Base-by-base conservation (phyloP, 345 rosid genomes). In the Firmiana major region DNA sequence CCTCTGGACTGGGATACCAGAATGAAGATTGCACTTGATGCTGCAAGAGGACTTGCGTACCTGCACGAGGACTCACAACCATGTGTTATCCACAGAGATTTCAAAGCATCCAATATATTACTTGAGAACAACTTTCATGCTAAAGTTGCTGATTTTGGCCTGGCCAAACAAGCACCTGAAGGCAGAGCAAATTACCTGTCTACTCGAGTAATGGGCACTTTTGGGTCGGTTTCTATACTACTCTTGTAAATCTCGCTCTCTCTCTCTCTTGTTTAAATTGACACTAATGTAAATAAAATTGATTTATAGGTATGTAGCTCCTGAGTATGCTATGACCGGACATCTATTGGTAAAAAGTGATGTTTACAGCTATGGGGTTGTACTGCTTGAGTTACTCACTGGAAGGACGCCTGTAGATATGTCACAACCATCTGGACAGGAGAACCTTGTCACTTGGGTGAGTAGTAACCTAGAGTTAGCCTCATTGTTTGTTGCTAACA, bases 311-410 rank as follows among this genome's bases (percentile, higher is more conserved):
- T 96, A 96, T 81, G 99, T 96, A 70, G 99, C 99, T 43, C 99
- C 99, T 5, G 99, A 96, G 84, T 96, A 96, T 90, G 99, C 99
- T 63, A 96, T 96, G 99, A 96, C 99, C 0, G 99, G 99, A 82
- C 99, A 96, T 88, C 87, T 93, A 77, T 90, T 96, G 46, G 98
- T 93, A 49, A 96, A 96, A 87, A 96, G 99, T 42, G 99, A 96
- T 79, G 99, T 96, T 76, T 96, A 96, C 83, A 96, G 99, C 83
- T 96, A 96, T 76, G 99, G 99, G 21, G 99, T 96, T 65, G 99
- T 96, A 63, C 94, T 96, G 78, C 96, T 96, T 0, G 98, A 96
- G 87, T 82, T 96, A 88, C 82, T 96, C 77, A 93, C 98, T 2
- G 99, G 99, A 84, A 90, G 90, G 82, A 92, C 85, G 83, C 99